phyloP scores from a whole-genome alignment of 352 stramenopile genomes.

The Globisporangium abappressorium region DNA sequence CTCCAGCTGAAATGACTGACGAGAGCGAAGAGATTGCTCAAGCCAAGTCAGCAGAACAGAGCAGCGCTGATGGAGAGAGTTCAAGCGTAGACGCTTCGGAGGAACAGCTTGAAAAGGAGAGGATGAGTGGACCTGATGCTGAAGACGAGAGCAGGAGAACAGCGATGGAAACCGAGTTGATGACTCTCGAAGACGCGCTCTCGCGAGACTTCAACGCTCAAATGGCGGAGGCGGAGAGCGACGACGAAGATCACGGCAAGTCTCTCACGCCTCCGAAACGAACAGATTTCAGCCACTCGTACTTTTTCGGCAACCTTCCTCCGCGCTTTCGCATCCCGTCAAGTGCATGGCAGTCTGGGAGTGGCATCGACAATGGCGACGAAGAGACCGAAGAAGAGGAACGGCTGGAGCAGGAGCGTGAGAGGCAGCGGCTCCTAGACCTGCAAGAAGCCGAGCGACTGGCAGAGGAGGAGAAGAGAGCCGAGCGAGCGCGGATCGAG shows the following conservation, averaged over 20 bases:
- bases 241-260: conserved; percentile 48
- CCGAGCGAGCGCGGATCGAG: conserved; percentile 46
- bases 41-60: conserved; percentile 15
- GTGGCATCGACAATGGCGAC: conserved; percentile 67
- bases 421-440: conserved; percentile 59
- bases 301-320: conserved; percentile 70
- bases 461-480: conserved; percentile 48
- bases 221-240: conserved; percentile 31
- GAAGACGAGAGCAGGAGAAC: conserved; percentile 15
- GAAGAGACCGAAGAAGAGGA: conserved; percentile 76
- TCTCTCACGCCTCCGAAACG: conserved; percentile 46
- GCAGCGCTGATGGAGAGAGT: conserved; percentile 9
- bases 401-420: conserved; percentile 46
- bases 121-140: neutral
- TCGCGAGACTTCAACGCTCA: conserved; percentile 27
- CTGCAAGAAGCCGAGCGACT: conserved; percentile 57
- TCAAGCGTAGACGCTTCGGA: neutral
- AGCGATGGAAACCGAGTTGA: conserved; percentile 25
- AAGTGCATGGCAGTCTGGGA: conserved; percentile 49
- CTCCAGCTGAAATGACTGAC: conserved; percentile 6
- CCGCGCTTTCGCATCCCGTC: conserved; percentile 37
- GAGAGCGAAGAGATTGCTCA: conserved; percentile 17
- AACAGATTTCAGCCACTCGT: conserved; percentile 64
- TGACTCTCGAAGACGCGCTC: conserved; percentile 34
- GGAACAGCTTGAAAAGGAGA: neutral